Percentiles rank a stretch among this genome's conserved stretches.
Evolutionary conservation across 176 grass and related monocot genomes (phyloP).

Genomic region (Aegilops bicornis): DNA sequence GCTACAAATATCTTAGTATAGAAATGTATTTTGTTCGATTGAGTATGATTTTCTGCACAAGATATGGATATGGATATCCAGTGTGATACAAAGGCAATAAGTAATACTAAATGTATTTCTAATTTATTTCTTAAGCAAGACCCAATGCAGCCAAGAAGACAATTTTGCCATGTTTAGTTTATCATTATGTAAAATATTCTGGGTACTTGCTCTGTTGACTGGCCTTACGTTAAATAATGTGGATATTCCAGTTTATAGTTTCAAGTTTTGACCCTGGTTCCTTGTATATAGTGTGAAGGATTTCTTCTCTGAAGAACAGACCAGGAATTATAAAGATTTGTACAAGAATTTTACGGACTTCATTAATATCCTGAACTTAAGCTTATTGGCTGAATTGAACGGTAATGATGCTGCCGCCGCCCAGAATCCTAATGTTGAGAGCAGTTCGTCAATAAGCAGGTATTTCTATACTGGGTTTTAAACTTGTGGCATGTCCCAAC

Average conservation of each 20-base stretch:
- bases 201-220: not conserved
- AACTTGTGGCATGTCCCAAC: not conserved
- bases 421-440: constrained; percentile 32
- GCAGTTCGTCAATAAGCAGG: constrained; percentile 51
- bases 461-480: constrained; percentile 20
- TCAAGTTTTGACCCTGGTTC: constrained; percentile 5
- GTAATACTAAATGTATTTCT: not conserved
- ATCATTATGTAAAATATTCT: not conserved
- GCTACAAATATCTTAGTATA: not conserved
- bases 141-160: not conserved
- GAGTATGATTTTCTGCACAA: not conserved
- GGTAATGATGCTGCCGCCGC: constrained; percentile 19
- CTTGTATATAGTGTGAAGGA: constrained; percentile 65
- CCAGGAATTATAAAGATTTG: constrained; percentile 67
- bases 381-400: constrained; percentile 58
- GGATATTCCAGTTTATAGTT: not conserved
- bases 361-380: constrained; percentile 54
- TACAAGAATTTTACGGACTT: constrained; percentile 86
- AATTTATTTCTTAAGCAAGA: not conserved
- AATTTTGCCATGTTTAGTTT: not conserved
- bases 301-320: constrained; percentile 47
- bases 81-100: not conserved
- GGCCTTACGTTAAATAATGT: not conserved
- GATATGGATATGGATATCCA: not conserved
- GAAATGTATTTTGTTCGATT: not conserved